A percentile compares a stretch with the other conserved stretches of the same genome.
These are phyloP conservation scores for Agaricus subrufescens DNA, from an alignment of 768 basidiomycete species.

Conservation along the genomic window DNA sequence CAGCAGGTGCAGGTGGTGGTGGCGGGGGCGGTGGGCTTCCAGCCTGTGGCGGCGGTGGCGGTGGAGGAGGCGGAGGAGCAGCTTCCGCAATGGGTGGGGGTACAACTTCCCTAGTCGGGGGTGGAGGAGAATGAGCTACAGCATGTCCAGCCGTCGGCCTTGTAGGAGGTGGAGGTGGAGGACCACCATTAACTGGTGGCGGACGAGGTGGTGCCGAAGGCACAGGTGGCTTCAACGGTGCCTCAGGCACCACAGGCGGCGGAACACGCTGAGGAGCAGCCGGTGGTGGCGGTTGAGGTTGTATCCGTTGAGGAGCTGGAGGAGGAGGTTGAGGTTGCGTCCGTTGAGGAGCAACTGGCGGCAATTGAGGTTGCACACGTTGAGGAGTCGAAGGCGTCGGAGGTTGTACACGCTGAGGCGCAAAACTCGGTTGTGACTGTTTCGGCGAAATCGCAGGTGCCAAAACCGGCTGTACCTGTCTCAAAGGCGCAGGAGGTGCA, in stretches of 20 bases:
- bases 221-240: slow-evolving; percentile 25
- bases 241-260: slow-evolving; percentile 15
- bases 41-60: slow-evolving; percentile 24
- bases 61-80: slow-evolving; percentile 35
- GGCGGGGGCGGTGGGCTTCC: slow-evolving; percentile 23
- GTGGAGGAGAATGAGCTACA: slow-evolving; percentile 34
- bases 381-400: slow-evolving; percentile 21
- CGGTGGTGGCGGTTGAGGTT: not conserved
- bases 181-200: slow-evolving; percentile 14
- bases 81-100: slow-evolving; percentile 23
- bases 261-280: slow-evolving; percentile 4
- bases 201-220: slow-evolving; percentile 23
- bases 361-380: not conserved
- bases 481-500: slow-evolving; percentile 32
- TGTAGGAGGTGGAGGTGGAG: slow-evolving; percentile 34
- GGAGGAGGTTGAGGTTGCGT: not conserved
- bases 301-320: slow-evolving; percentile 15
- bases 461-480: slow-evolving; percentile 16
- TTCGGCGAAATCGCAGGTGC: slow-evolving; percentile 22
- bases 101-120: slow-evolving; percentile 23
- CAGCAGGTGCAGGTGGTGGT: slow-evolving; percentile 27
- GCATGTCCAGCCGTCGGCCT: slow-evolving; percentile 26
- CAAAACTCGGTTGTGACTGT: slow-evolving; percentile 8
- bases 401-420: slow-evolving; percentile 6
- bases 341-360: too few relatives aligned